Evolutionary conservation across 352 stramenopile genomes (phyloP), one percentile per base, ranked within the genome.

Genomic region (Plasmopara halstedii): DNA sequence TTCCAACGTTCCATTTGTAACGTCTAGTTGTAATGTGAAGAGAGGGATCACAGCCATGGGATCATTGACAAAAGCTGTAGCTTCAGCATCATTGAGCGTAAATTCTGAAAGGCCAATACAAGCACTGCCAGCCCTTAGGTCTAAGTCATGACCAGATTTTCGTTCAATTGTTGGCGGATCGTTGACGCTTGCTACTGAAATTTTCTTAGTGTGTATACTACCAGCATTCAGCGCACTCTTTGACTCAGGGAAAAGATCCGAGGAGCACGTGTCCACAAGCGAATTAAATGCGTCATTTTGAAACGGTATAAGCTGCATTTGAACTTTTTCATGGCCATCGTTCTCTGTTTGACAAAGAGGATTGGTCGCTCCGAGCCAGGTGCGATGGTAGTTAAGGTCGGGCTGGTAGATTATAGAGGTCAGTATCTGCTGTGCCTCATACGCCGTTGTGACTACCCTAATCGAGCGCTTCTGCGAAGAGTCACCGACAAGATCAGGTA

Each of bases 371-470:
- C 48, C 42, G 15, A 37, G 39, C 54, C 56, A 64, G 2, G 41
- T 42, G 40, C 39, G 40, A 13, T 59, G 50, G 15, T 61, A 64
- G 20, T 60, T 52, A 3, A 32, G 8, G 27, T 52, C 36, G 27
- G 50, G 56, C 20, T 46, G 27, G 21, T 73, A 70, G 15, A 58
- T 23, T 21, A 73, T 53, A 6, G 56, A 58, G 17, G 52, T 44
- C 2, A 70, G 51, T 10, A 68, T 56, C 14, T 39, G 45, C 35
- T 62, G 56, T 19, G 56, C 59, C 27, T 27, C 23, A 8, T 8
- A 8, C 23, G 23, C 23, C 4, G 63, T 70, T 23, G 63, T 65
- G 14, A 54, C 26, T 13, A 36, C 51, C 13, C 37, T 32, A 36
- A 70, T 48, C 25, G 32, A 53, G 15, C 49, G 33, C 3, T 36